These are phyloP conservation scores for Thalassiosira delicatula DNA, from an alignment of 352 stramenopile genomes.

Conservation along the genomic window DNA sequence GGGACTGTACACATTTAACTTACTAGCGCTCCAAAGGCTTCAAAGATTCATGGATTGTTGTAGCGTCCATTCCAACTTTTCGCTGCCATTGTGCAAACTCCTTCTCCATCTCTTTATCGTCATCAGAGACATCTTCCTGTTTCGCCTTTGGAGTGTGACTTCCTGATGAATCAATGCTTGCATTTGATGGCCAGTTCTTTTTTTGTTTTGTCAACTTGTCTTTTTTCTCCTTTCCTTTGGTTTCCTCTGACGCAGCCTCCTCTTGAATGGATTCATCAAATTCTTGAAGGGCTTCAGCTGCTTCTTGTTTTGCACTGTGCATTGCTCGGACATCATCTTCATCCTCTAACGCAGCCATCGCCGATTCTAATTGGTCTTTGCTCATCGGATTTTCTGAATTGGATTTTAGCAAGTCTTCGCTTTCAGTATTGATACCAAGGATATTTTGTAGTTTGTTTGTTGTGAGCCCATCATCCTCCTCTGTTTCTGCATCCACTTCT, in stretches of 20 bases:
- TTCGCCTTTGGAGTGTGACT: constrained; percentile 41
- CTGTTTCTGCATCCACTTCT: constrained; percentile 77
- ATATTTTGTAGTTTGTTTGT: constrained; percentile 89
- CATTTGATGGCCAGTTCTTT: constrained; percentile 22
- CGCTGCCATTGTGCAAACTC: constrained; percentile 92
- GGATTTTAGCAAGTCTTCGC: constrained; percentile 38
- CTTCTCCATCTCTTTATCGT: constrained; percentile 88
- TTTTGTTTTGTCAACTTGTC: constrained; percentile 37
- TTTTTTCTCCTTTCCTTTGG: constrained; percentile 75
- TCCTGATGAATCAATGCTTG: constrained; percentile 24
- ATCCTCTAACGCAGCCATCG: constrained; percentile 95
- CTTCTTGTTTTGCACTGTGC: constrained; percentile 87
- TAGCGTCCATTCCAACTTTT: constrained; percentile 86
- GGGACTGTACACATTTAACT: too few species aligned
- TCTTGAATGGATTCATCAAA: constrained; percentile 86
- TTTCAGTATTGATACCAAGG: constrained; percentile 83
- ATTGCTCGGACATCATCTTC: constrained; percentile 94
- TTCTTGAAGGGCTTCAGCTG: constrained; percentile 84
- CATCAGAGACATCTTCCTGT: constrained; percentile 74
- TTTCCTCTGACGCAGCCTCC: constrained; percentile 40
- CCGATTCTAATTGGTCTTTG: constrained; percentile 88
- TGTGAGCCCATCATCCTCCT: constrained; percentile 70
- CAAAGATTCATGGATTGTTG: constrained; percentile 91
- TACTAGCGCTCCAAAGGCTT: constrained; percentile 93
- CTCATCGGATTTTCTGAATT: constrained; percentile 65